Percentiles rank a stretch among this genome's conserved stretches.
Conservation (phyloP, 2,329 filamentous ascomycete species). For the Verticillium tricorpus region DNA sequence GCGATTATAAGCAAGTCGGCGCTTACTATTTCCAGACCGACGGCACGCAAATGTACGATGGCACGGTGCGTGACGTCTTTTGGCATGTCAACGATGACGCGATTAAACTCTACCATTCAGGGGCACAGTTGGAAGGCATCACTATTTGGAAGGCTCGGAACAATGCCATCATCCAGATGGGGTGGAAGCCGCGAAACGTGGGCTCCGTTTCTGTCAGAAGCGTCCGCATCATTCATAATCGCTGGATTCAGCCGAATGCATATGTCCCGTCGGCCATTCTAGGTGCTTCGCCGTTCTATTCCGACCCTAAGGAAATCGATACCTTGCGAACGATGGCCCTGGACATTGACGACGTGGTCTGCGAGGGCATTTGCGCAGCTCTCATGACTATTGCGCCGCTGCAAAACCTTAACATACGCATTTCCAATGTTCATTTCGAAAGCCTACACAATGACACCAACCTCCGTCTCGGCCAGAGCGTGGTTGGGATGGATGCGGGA, state of each 20-base stretch:
- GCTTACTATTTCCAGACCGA: slow-evolving; percentile 32
- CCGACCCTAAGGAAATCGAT: slow-evolving; percentile 9
- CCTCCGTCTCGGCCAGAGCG: neutral
- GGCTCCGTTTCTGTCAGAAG: slow-evolving; percentile 19
- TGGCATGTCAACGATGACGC: slow-evolving; percentile 30
- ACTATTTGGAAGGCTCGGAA: slow-evolving; percentile 25
- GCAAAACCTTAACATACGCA: slow-evolving; percentile 1
- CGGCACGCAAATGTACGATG: slow-evolving; percentile 27
- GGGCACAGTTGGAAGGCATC: slow-evolving; percentile 17
- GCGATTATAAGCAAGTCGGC: slow-evolving; percentile 33
- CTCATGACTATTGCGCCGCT: slow-evolving; percentile 4
- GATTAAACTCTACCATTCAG: slow-evolving; percentile 29
- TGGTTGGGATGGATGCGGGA: slow-evolving; percentile 4
- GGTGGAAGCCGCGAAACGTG: slow-evolving; percentile 24
- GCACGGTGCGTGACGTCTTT: slow-evolving; percentile 25
- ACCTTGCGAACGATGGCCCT: neutral
- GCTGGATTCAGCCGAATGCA: slow-evolving; percentile 15
- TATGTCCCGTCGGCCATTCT: slow-evolving; percentile 16
- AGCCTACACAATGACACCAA: neutral
- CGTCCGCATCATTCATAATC: slow-evolving; percentile 21
- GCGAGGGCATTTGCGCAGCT: slow-evolving; percentile 5
- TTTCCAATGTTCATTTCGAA: slow-evolving; percentile 6
- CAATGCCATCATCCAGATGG: slow-evolving; percentile 28
- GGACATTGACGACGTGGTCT: slow-evolving; percentile 1
- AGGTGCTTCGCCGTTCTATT: slow-evolving; percentile 16